A percentile compares a stretch with the other conserved stretches of the same genome.
Conservation (phyloP, 495 filamentous ascomycete species). For the Copromyces sp. region DNA sequence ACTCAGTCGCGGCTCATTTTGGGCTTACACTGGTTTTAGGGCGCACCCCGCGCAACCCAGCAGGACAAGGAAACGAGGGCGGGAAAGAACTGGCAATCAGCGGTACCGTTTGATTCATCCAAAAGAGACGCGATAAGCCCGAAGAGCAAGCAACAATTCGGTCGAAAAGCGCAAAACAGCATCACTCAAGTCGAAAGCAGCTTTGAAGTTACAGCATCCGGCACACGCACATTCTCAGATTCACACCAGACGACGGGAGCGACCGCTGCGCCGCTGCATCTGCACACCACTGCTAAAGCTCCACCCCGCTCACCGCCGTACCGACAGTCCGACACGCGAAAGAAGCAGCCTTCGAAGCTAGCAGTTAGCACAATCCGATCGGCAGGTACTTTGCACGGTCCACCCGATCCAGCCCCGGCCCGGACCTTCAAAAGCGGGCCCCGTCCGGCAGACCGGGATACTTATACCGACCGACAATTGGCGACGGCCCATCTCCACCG, state of each 20-base stretch:
- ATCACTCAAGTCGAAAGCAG: not conserved
- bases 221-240: not conserved
- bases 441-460: not conserved
- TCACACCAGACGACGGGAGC: not conserved
- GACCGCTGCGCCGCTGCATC: not conserved
- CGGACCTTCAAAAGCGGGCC: not conserved
- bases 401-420: not conserved
- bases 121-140: not conserved
- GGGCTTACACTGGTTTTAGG: not conserved
- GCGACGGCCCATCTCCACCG: slow-evolving; percentile 2
- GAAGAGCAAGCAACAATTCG: not conserved
- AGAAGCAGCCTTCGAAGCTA: not conserved
- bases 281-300: not conserved
- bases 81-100: not conserved
- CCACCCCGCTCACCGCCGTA: not conserved
- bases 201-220: not conserved
- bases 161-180: not conserved
- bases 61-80: not conserved
- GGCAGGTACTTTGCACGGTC: not conserved
- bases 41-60: not conserved
- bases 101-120: not conserved
- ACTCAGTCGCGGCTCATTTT: slow-evolving; percentile 1
- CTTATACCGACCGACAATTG: not conserved
- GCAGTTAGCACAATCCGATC: not conserved
- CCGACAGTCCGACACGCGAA: not conserved